Base-by-base conservation (phyloP, 176 grass and related monocot genomes). In the Raddia distichophylla region DNA sequence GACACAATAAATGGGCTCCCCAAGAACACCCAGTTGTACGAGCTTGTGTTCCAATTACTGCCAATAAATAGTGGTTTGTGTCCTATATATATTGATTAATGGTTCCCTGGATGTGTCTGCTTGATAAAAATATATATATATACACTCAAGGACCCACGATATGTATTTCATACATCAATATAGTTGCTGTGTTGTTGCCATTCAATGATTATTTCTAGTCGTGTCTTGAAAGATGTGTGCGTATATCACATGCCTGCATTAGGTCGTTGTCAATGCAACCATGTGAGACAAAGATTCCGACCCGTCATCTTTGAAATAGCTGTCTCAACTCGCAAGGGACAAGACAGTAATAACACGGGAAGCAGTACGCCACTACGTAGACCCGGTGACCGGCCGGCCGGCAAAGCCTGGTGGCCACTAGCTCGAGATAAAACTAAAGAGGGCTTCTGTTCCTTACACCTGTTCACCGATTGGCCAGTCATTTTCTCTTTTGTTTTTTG, bases 191-290 rank as follows among this genome's bases (percentile, higher is more conserved):
- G 62, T 56, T 54, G 86, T 7, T 44, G 81, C 46, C 81, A 55
- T 74, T 68, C 12, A 64, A 75, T 89, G 61, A 74, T 52, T 15
- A 22, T 75, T 48, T 27, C 11, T 84, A 75, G 82, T 4, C 10
- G 10, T 33, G 43, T 74, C 59, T 59, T 45, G 16, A 80, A 71
- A 67, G 32, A 61, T 82, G 62, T 82, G 62, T 22, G 54, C 42
- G 74, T 45, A n/a, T n/a, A 34, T 46, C 86, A 88, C 80, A 79
- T 88, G 80, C 47, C 13, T 27, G 76, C 69, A 73, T 82, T 64
- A 52, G n/a, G 69, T 89, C 69, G 68, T 35, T 74, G 60, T 88
- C 80, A 74, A 3, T 60, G 61, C 52, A 66, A 80, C 61, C 81
- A 83, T 79, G 62, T 62, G 81, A 73, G 69, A 75, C 75, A 80